Evolutionary conservation across 2,329 filamentous ascomycete genomes (phyloP).

Genomic region (Fusarium buxicola): DNA sequence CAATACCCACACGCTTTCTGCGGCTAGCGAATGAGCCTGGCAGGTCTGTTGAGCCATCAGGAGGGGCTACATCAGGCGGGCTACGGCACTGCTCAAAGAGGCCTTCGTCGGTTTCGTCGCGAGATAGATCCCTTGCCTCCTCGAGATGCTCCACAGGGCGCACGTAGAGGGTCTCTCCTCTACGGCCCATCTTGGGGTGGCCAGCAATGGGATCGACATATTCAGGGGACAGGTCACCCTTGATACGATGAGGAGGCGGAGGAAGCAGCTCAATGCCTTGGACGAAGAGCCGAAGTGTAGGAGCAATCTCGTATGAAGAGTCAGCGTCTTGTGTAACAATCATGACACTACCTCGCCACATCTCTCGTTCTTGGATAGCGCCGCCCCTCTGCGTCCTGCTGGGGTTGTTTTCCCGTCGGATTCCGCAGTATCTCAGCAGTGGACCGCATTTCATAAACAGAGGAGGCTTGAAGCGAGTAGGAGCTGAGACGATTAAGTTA

Average conservation of each 20-base stretch:
- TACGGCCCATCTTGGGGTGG: slow-evolving; percentile 84
- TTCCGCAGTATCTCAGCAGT: slow-evolving; percentile 87
- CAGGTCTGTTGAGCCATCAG: slow-evolving; percentile 59
- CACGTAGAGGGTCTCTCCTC: slow-evolving; percentile 88
- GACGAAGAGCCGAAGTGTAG: slow-evolving; percentile 84
- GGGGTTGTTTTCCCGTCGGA: slow-evolving; percentile 71
- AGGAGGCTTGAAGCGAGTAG: slow-evolving; percentile 82
- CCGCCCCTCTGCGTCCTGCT: slow-evolving; percentile 43
- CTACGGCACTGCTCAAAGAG: slow-evolving; percentile 79
- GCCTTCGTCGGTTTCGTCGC: slow-evolving; percentile 81
- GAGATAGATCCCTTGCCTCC: slow-evolving; percentile 81
- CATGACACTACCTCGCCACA: slow-evolving; percentile 95
- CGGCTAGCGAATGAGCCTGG: slow-evolving; percentile 66
- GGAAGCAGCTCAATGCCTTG: slow-evolving; percentile 87
- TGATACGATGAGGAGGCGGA: slow-evolving; percentile 77
- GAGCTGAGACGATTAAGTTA: slow-evolving; percentile 52
- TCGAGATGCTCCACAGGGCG: slow-evolving; percentile 88
- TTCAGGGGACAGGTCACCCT: slow-evolving; percentile 77
- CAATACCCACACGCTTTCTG: slow-evolving; percentile 65
- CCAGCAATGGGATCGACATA: slow-evolving; percentile 92
- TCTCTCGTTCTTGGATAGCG: slow-evolving; percentile 69
- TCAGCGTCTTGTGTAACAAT: slow-evolving; percentile 89
- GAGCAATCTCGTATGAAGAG: slow-evolving; percentile 84
- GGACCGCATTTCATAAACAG: slow-evolving; percentile 92
- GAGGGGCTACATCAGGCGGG: slow-evolving; percentile 58